Base-by-base conservation (phyloP, 441 rosid genomes). In the Croton laevigatus region DNA sequence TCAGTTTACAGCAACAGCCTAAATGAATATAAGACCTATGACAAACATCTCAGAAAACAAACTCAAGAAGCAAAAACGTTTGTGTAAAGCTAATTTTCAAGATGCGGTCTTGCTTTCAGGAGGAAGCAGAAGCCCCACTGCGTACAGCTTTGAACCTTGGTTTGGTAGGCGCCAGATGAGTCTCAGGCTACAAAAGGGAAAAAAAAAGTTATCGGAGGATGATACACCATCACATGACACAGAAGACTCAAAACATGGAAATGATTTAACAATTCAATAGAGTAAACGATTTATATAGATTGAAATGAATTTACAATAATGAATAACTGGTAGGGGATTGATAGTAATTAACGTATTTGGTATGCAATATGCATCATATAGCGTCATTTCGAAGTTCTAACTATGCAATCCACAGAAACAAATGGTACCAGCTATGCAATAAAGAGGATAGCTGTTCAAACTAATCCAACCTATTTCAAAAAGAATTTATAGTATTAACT, bases 121-220 rank as follows among this genome's bases (percentile, higher is more conserved):
- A 71, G 6, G 82, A 82, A 62, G 75, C 67, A 5, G 82, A 82
- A 62, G 75, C 67, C 9, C 79, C 78, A 10, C 79, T 64, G 54
- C 75, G 66, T 11, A 70, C 65, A 42, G 76, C 85, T 60, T 75
- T 32, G 19, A 80, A 73, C 79, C 81, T 87, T 9, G 87, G 76
- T 74, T 82, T 80, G 78, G 85, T 71, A n/a, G 92, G 75, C 7
- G 96, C 88, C 85, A 91, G 76, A 77, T 84, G 91, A 22, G 87
- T 79, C 75, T 89, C 89, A 0, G 90, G 86, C 97, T 89, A 81
- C 79, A 79, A 64, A 58, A 23, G 32, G 32, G 32, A 2, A 2
- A 27, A 27, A 61, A 46, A 12, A 37, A 4, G 6, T 12, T 5
- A 20, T 36, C 42, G 27, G 17, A 44, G 59, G 59, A 20, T 16